These are phyloP conservation scores for Carpinus viminea DNA, from an alignment of 306 rosid genomes.

Conservation along the genomic window DNA sequence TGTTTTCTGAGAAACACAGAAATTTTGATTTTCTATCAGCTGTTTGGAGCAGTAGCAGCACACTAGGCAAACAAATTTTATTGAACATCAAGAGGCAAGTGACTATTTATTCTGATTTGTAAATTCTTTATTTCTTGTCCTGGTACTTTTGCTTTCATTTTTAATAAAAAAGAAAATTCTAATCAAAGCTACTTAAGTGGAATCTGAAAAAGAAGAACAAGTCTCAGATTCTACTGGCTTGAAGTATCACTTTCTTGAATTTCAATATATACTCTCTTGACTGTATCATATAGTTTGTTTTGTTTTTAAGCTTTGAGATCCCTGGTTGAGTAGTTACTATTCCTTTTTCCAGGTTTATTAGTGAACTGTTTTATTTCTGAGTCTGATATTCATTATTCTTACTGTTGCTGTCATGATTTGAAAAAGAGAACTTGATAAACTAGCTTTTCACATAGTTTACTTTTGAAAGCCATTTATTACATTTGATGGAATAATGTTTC, in stretches of 20 bases:
- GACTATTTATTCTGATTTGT: constrained; percentile 4
- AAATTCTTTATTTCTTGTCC: constrained; percentile 5
- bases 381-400: not conserved
- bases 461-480: not conserved
- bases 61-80: not conserved
- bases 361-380: not conserved
- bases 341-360: not conserved
- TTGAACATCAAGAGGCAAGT: constrained; percentile 46
- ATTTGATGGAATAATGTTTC: not conserved
- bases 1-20: constrained; percentile 8
- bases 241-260: not conserved
- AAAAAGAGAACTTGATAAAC: not conserved
- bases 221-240: not conserved
- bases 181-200: not conserved
- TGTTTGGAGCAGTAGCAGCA: constrained; percentile 17
- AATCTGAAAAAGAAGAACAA: not conserved
- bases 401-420: not conserved
- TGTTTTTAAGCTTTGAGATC: not conserved
- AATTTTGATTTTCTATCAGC: constrained; percentile 14
- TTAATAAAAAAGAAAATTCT: not conserved
- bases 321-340: not conserved
- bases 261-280: not conserved
- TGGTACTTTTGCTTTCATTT: not conserved
- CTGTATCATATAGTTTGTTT: not conserved
- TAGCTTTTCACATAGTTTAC: not conserved